Evolutionary conservation across 768 basidiomycete genomes (phyloP).

Genomic region (Kwoniella botswanensis): DNA sequence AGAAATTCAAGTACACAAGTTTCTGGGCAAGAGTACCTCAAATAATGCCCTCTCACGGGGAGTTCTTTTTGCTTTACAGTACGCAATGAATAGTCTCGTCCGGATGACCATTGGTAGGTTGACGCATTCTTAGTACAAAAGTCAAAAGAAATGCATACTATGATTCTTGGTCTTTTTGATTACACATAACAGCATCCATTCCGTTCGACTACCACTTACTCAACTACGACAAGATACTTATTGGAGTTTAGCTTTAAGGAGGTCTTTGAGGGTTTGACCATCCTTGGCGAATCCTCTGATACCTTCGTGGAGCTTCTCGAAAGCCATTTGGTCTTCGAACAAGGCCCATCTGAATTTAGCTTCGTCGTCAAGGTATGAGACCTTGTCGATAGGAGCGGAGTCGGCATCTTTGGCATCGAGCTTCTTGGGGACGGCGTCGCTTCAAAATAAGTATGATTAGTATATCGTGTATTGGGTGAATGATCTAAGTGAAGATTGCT

Average conservation of each 20-base stretch:
- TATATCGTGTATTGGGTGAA: neutral
- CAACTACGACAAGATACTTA: constrained; percentile 2
- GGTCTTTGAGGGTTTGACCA: constrained; percentile 78
- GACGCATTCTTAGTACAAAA: too few relatives aligned
- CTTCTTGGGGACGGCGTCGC: constrained; percentile 78
- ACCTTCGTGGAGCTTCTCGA: constrained; percentile 97
- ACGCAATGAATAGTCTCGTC: too few relatives aligned
- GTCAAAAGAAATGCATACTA: too few relatives aligned
- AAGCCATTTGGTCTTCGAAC: constrained; percentile 94
- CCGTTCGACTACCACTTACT: neutral
- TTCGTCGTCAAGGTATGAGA: constrained; percentile 87
- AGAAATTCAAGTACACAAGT: too few relatives aligned
- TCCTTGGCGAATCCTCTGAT: constrained; percentile 99
- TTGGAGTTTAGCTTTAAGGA: constrained; percentile 68
- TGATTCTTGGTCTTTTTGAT: too few relatives aligned
- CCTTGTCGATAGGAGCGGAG: constrained; percentile 71
- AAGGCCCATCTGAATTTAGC: constrained; percentile 94
- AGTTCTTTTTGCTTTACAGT: too few relatives aligned
- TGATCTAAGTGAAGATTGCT: constrained; percentile 61
- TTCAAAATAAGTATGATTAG: constrained; percentile 27
- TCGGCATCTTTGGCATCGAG: constrained; percentile 67
- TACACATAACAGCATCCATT: neutral
- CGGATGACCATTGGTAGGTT: too few relatives aligned
- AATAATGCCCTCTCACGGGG: too few relatives aligned
- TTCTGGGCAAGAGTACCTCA: too few relatives aligned